Base-by-base conservation (phyloP, 2,329 filamentous ascomycete species). In the Helminthosporium solani region DNA sequence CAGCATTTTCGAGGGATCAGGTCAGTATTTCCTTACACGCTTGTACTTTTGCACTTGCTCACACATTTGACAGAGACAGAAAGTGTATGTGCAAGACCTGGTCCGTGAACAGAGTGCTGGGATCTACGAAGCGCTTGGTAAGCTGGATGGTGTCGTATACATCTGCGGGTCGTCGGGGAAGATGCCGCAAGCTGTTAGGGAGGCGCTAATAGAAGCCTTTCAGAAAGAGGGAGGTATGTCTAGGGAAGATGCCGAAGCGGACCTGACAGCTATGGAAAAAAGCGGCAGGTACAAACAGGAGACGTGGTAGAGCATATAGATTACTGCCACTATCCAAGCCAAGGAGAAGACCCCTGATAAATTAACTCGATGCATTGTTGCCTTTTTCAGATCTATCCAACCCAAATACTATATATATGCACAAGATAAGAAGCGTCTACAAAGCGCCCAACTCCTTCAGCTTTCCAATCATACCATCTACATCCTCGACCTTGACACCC, bases 401-500 rank as follows among this genome's bases (percentile, higher is more conserved):
- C 23, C 36, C 36, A 27, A 20, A n/a, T n/a, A n/a, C n/a, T 7
- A n/a, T 5, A 16, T 12, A n/a, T 40, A 40, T 30, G 31, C 14
- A 31, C 19, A 41, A 33, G 21, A 21, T 21, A 39, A 8, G 3
- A 6, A 7, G 15, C 27, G 16, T 46, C 57, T 82, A 96, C 74
- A 96, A 75, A 54, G 91, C 94, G 59, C 94, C 94, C 56, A 99
- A 77, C 77, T 99, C 92, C 82, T 97, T 97, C 67, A 99, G 78
- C 81, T 94, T 96, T 47, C 81, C 73, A 63, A 99, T 85, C 73
- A 99, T 82, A n/a, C 91, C 90, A 72, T 95, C 90, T 18, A 99
- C 94, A 77, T 96, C 87, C 67, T 96, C 90, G 16, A 99, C 94
- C 83, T 97, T 99, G 58, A 90, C 90, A 62, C 94, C 94, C 33